Evolutionary conservation across 164 flowering plant species (phyloP), one percentile per base, ranked within the genome.

Genomic region (Aristolochia fimbriata): DNA sequence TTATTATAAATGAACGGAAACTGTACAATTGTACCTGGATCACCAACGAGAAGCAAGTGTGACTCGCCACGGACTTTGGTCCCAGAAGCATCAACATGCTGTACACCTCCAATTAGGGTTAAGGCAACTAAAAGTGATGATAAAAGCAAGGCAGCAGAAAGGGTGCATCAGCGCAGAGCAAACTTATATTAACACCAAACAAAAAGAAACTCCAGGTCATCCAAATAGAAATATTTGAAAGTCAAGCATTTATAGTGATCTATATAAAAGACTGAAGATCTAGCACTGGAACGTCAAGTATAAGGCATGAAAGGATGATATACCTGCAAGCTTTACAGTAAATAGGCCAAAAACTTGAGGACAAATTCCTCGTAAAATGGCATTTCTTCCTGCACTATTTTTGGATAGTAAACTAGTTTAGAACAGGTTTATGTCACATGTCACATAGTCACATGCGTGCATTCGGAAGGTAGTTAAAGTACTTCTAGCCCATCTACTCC

Each of bases 291-390:
- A 47, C 47, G 22, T 3, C 21, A 15, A 22, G 55, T 16, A 11
- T 49, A 59, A 47, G 1, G 30, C 30, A 62, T 7, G 37, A 43
- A 1, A 58, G 23, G 48, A 11, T 46, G 51, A 30, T 46, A 19
- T 62, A 86, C 97, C 97, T 79, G 99, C 93, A 73, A 93, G 95
- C 71, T 93, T 90, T 55, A 93, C 99, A 2, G 97, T 90, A 67
- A 93, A 93, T 65, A 93, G 91, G 65, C 96, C 99, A 79, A 85
- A 93, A 47, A 93, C 70, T 74, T 93, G 99, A 33, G 99, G 99
- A 77, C 99, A 93, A 55, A 93, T 80, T 51, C 81, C 97, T 61
- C 74, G 80, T 37, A 93, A 76, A 74, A 93, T 86, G 25, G 85
- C 84, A 80, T 93, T 93, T 73, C 99, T 77, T 60, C 99, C 97